A percentile compares a stretch with the other conserved stretches of the same genome.
Evolutionary conservation across 1,139 yeast genomes (phyloP).

Genomic region (Saccharomyces hybrid): DNA sequence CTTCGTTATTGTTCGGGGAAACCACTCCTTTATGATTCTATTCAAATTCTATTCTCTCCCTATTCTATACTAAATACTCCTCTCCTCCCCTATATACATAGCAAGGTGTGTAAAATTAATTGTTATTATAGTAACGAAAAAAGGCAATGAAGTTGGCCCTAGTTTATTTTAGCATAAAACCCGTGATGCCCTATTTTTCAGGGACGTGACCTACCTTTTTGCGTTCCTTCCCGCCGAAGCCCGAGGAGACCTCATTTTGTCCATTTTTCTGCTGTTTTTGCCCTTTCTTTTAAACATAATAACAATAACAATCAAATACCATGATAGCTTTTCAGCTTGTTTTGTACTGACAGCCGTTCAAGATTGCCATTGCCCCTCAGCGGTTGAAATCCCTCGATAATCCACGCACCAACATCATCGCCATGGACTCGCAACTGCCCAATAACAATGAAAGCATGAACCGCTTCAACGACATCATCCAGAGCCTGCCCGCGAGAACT

Average conservation of each 20-base stretch:
- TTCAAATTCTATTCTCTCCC: background rate
- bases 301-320: background rate
- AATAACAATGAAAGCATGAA: conserved; percentile 14
- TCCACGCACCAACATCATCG: background rate
- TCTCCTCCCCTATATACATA: background rate
- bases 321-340: no score
- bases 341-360: background rate
- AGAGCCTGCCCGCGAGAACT: conserved; percentile 23
- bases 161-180: no score
- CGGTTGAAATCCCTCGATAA: background rate
- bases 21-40: background rate
- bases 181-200: no score
- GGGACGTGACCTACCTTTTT: background rate
- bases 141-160: no score
- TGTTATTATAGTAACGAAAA: background rate
- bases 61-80: background rate
- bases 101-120: background rate
- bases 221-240: background rate
- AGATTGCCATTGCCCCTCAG: background rate
- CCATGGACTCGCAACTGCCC: background rate
- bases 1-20: background rate
- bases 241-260: background rate
- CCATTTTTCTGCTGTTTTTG: background rate
- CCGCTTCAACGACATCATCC: conserved; percentile 19
- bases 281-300: background rate